These are phyloP conservation scores for Yamadazyma aaseri DNA, from an alignment of 1,139 yeast species.

Conservation along the genomic window DNA sequence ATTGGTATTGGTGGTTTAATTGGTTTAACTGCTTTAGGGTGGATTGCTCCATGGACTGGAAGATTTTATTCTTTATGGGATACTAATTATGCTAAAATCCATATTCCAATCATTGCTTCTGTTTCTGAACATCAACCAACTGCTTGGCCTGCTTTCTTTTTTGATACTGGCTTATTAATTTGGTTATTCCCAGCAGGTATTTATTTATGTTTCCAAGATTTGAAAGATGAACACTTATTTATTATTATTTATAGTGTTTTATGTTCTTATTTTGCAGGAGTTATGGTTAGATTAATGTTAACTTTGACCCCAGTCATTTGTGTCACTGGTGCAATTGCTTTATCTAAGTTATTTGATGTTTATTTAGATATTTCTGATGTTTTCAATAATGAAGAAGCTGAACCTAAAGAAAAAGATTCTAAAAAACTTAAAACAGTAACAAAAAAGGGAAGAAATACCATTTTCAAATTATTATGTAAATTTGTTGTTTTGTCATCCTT, in stretches of 20 bases:
- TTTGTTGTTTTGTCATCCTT: constrained; percentile 68
- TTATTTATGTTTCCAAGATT: constrained; percentile 83
- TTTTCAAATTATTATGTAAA: constrained; percentile 52
- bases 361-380: constrained; percentile 67
- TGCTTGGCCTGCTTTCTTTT: constrained; percentile 98
- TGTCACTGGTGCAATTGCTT: constrained; percentile 83
- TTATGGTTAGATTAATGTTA: constrained; percentile 97
- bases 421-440: too few relatives aligned
- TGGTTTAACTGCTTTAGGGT: constrained; percentile 82
- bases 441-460: constrained; percentile 15
- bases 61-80: constrained; percentile 99
- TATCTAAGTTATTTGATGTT: constrained; percentile 80
- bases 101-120: constrained; percentile 97
- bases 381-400: constrained; percentile 7
- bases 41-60: constrained; percentile 99
- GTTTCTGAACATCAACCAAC: constrained; percentile 99
- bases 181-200: constrained; percentile 99
- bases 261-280: constrained; percentile 98
- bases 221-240: constrained; percentile 90
- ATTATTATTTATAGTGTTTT: constrained; percentile 86
- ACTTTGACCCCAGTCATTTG: constrained; percentile 96
- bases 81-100: constrained; percentile 94
- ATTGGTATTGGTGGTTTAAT: constrained; percentile 73
- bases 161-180: constrained; percentile 86
- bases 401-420: constrained; percentile 9